Evolutionary conservation across 371 early-diverging fungal species (phyloP), one percentile per base, ranked within the genome.

Genomic region (Dichotomocladium elegans): DNA sequence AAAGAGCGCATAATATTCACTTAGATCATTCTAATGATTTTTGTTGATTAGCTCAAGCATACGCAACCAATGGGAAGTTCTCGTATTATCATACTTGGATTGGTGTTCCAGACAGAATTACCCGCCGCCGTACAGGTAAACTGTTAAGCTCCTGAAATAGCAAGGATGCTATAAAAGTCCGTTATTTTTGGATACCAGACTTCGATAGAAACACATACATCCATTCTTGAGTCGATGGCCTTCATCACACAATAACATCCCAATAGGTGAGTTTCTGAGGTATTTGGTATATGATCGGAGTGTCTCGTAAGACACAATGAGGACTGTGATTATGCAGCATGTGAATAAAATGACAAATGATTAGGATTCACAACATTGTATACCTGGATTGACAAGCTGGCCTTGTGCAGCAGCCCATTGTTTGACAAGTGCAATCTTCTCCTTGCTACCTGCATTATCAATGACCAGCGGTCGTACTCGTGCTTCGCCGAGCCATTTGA

Each of bases 141-240:
- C 72, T 78, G 55, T 94, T 93, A 27, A 98, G 63, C 9, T 93
- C 89, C 55, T 86, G 80, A 62, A 94, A 98, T 0, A 95, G 88
- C 56, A 87, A 82, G 9, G 93, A 93, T 9, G 80, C 90, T 74
- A 61, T 14, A 55, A 19, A 15, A 33, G 21, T 6, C 25, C 0
- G 28, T 11, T 24, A 41, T 21, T 9, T 7, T 30, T 19, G 30
- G 17, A 41, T 24, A 2, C 15, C n/a, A 26, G 24, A 31, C 12
- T 35, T 21, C 8, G 19, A 7, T 43, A 21, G 11, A 1, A 17
- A 26, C 12, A 43, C 53, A 1, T 61, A 79, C 78, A 69, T 30
- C 89, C 76, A 64, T 99, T 99, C 68, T 99, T 99, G 34, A 99
- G 67, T 15, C 98, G 83, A 75, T 99, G 99, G 0, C 98, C 99